Evolutionary conservation across 2,329 filamentous ascomycete genomes (phyloP).

Genomic region (Lachnum nothofagi): DNA sequence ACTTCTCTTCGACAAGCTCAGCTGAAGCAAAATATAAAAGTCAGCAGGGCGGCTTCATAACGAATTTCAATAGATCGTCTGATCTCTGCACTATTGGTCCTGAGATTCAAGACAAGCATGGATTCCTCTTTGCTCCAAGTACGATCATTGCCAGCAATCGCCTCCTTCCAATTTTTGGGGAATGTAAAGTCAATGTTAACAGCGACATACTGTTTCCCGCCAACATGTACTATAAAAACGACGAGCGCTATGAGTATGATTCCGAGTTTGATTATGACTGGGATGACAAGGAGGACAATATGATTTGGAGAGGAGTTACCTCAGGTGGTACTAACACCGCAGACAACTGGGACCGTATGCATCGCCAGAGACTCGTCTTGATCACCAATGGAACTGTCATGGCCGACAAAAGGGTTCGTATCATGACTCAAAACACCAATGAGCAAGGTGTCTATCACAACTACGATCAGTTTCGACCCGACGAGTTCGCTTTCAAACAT

Average conservation of each 20-base stretch:
- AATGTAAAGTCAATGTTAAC: constrained; percentile 58
- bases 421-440: constrained; percentile 32
- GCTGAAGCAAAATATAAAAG: constrained; percentile 39
- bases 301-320: constrained; percentile 62
- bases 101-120: constrained; percentile 44
- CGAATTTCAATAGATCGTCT: constrained; percentile 53
- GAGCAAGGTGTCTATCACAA: constrained; percentile 38
- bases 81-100: constrained; percentile 56
- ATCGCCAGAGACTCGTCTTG: constrained; percentile 53
- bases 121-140: constrained; percentile 52
- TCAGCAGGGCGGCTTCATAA: constrained; percentile 46
- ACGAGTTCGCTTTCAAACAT: constrained; percentile 28
- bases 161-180: constrained; percentile 56
- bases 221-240: constrained; percentile 57
- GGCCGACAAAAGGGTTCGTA: constrained; percentile 34
- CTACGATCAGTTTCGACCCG: constrained; percentile 40
- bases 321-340: constrained; percentile 51
- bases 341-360: constrained; percentile 50
- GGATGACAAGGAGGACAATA: constrained; percentile 49
- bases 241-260: constrained; percentile 55
- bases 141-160: constrained; percentile 48
- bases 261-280: constrained; percentile 51
- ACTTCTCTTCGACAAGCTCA: constrained; percentile 30
- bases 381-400: constrained; percentile 49
- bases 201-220: constrained; percentile 61